phyloP scores from a whole-genome alignment of 768 basidiomycete genomes.

The Lactarius quietus region DNA sequence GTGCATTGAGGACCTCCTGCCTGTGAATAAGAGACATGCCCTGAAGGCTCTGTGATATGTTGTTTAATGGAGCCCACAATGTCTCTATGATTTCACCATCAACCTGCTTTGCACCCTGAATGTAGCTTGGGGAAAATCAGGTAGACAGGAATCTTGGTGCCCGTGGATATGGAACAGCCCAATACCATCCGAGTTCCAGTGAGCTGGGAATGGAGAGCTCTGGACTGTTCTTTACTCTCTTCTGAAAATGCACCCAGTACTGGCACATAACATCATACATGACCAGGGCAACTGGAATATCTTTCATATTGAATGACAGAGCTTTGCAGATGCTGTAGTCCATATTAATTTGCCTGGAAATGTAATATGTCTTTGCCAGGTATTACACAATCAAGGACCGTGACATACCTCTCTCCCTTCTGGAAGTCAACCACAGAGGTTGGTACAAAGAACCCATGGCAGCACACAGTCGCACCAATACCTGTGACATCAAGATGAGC shows the following conservation, averaged over 20 bases:
- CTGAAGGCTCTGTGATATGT: constrained; percentile 27
- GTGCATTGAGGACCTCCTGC: constrained; percentile 32
- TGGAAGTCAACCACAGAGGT: background rate
- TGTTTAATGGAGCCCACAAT: constrained; percentile 34
- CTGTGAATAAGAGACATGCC: constrained; percentile 25
- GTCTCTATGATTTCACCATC: constrained; percentile 38
- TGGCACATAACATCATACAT: background rate
- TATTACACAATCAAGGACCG: no score
- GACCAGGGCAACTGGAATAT: background rate
- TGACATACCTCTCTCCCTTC: background rate
- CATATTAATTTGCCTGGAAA: background rate
- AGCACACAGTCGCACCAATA: background rate
- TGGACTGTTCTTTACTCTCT: background rate
- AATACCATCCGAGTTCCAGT: constrained; percentile 19
- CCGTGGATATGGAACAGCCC: constrained; percentile 33
- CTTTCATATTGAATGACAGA: background rate
- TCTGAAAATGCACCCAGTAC: background rate
- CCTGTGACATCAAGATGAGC: background rate
- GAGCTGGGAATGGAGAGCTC: background rate
- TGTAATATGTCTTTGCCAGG: no score
- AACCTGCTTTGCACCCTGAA: constrained; percentile 31
- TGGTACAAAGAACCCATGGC: background rate
- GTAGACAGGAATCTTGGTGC: constrained; percentile 18
- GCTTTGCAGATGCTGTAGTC: background rate
- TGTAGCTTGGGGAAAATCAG: constrained; percentile 31